Evolutionary conservation across 1,284 basidiomycete genomes (phyloP), one percentile per base, ranked within the genome.

Genomic region (Tilletia caries): DNA sequence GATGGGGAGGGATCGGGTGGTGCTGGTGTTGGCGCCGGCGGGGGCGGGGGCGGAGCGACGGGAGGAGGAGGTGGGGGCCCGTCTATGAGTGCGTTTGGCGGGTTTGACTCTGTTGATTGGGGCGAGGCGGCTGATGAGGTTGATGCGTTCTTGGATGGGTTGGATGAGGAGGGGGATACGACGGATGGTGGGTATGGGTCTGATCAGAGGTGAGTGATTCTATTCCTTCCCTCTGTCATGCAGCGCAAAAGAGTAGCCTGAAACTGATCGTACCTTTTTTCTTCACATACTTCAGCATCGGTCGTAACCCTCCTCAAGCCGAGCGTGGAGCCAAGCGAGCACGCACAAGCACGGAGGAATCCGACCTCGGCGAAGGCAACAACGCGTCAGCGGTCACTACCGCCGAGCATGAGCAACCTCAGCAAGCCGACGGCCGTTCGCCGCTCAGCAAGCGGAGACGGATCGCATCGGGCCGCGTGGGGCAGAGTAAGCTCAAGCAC

Each of bases 61-160:
- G n/a, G 37, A 41, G 37, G 10, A 6, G 37, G 15, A 41, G 37
- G 37, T 6, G 37, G 37, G 15, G 37, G 37, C 8, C 10, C 37
- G 37, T 6, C 10, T 41, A 41, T 41, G 1, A 41, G 15, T 5
- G 32, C 58, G 3, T 62, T 62, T 62, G 58, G 58, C 29, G 58
- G 58, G 13, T 62, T 62, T 34, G 58, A 62, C 4, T 27, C 29
- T 13, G 78, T 82, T 75, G 78, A 82, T 65, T 93, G 92, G 91
- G 88, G 88, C 70, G 89, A 89, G 74, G 89, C 91, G 70, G 91
- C 92, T 74, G 88, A 91, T 73, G 92, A 93, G 82, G 90, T 93
- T n/a, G 91, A 93, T 70, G 92, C 89, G 48, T 90, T 91, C 44
- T 71, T 82, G 15, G 60, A 68, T 41, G 71, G 67, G 2, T 90